Percentiles rank a stretch among this genome's conserved stretches.
Conservation (phyloP, 2,329 filamentous ascomycete species). For the Gyromitra esculenta region DNA sequence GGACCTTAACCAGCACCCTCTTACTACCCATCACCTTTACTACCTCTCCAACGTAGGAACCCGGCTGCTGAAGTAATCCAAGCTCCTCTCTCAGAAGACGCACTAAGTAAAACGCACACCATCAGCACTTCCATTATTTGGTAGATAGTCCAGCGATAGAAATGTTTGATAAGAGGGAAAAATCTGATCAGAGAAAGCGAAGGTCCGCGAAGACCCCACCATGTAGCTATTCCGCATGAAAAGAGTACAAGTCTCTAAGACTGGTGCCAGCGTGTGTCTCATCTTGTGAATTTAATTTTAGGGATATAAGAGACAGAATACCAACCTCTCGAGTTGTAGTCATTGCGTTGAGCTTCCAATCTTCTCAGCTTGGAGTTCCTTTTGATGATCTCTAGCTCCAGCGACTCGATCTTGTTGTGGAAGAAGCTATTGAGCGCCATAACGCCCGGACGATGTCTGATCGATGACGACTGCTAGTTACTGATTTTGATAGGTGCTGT, state of each 20-base stretch:
- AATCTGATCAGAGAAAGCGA: conserved; percentile 43
- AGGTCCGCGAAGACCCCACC: conserved; percentile 45
- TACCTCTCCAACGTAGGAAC: conserved; percentile 98
- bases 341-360: conserved; percentile 96
- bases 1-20: conserved; percentile 98
- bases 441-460: conserved; percentile 90
- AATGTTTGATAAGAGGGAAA: conserved; percentile 25
- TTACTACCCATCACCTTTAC: conserved; percentile 99
- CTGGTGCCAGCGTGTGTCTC: conserved; percentile 50
- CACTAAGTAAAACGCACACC: conserved; percentile 64
- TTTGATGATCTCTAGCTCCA: conserved; percentile 99
- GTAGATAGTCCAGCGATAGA: not conserved
- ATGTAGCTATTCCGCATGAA: conserved; percentile 51
- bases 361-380: conserved; percentile 93
- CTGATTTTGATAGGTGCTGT: conserved; percentile 5
- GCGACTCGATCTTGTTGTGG: conserved; percentile 99
- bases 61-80: conserved; percentile 93
- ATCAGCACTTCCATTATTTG: conserved; percentile 28
- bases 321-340: conserved; percentile 88
- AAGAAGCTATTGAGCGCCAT: conserved; percentile 99
- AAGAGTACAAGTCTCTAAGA: conserved; percentile 51
- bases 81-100: conserved; percentile 94
- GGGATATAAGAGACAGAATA: conserved; percentile 4
- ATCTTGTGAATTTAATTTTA: conserved; percentile 23
- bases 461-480: conserved; percentile 71